Percentiles rank a stretch among this genome's conserved stretches.
These are phyloP conservation scores for Diddensiella transvaalensis DNA, from an alignment of 805 yeast species.

Conservation along the genomic window DNA sequence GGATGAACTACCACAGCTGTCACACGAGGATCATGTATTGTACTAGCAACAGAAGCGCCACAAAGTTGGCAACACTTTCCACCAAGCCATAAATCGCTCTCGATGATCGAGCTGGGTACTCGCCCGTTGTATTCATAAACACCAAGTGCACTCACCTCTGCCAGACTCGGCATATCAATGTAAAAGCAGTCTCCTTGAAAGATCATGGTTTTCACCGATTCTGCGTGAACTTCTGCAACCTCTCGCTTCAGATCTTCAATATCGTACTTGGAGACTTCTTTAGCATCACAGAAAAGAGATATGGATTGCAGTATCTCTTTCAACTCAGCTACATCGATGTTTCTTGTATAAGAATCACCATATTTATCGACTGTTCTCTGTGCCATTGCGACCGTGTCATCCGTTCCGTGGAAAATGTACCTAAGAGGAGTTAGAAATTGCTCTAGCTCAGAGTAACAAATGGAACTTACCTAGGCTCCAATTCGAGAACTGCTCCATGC, in stretches of 20 bases:
- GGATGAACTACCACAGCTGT: constrained; percentile 33
- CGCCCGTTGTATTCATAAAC: background rate
- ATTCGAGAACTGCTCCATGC: constrained; percentile 39
- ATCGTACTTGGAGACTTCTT: constrained; percentile 18
- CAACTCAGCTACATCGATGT: constrained; percentile 29
- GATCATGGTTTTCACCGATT: constrained; percentile 22
- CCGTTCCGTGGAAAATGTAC: constrained; percentile 47
- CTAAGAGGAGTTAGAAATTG: background rate
- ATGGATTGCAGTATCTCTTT: constrained; percentile 19
- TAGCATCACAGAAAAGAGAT: background rate
- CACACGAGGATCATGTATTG: constrained; percentile 35
- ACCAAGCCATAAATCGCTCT: constrained; percentile 33
- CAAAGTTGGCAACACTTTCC: constrained; percentile 24
- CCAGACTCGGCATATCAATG: constrained; percentile 30
- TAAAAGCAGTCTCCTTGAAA: constrained; percentile 20
- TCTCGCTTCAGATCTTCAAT: constrained; percentile 3
- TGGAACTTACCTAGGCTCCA: constrained; percentile 48
- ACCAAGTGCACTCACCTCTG: constrained; percentile 11
- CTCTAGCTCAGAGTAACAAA: background rate
- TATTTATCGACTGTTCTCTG: constrained; percentile 46
- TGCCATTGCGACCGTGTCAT: constrained; percentile 23
- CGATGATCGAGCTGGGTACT: constrained; percentile 14
- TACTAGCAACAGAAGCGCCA: constrained; percentile 42
- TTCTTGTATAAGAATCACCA: constrained; percentile 58
- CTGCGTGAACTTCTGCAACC: constrained; percentile 18